Base-by-base conservation (phyloP, 2,329 filamentous ascomycete genomes). In the Xylariaceae sp. region DNA sequence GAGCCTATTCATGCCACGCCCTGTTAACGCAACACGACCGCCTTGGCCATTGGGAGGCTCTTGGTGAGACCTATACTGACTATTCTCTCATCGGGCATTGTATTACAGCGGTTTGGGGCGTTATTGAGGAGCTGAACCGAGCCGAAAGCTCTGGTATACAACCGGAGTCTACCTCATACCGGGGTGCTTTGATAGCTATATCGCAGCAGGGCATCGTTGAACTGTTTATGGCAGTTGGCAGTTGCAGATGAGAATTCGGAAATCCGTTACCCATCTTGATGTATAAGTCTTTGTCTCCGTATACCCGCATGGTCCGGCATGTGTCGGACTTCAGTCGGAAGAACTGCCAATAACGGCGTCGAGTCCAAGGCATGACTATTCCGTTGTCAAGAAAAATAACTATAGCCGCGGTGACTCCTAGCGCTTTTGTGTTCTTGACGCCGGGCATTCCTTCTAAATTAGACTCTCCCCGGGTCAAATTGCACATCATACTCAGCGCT, bases 211-310 rank as follows among this genome's bases (percentile, higher is more conserved):
- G 80, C 3, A 74, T 87, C 18, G 72, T 76, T 55, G 75, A 78
- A 63, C 87, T 83, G 83, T 87, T 79, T 62, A 77, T 71, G 29
- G 69, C 77, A 34, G 76, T 86, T n/a, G 84, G 83, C 5, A 79
- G 85, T 62, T n/a, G n/a, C n/a, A n/a, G n/a, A n/a, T n/a, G n/a
- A n/a, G n/a, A n/a, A n/a, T n/a, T n/a, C n/a, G 72, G 74, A 61
- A 82, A 79, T 56, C 76, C 76, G 2, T 73, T 87, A 21, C 82
- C 83, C 0, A 76, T 87, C 39, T 67, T 87, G 62, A 78, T 86
- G 77, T 83, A n/a, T n/a, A 62, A 68, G 76, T 67, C 29, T 47
- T 49, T n/a, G n/a, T n/a, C 21, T 6, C 47, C 40, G 15, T 40
- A n/a, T 26, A 19, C 19, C 21, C 22, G 21, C 22, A 36, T 32